Evolutionary conservation across 2,329 filamentous ascomycete genomes (phyloP).

Genomic region (Exophiala lecanii-corni): DNA sequence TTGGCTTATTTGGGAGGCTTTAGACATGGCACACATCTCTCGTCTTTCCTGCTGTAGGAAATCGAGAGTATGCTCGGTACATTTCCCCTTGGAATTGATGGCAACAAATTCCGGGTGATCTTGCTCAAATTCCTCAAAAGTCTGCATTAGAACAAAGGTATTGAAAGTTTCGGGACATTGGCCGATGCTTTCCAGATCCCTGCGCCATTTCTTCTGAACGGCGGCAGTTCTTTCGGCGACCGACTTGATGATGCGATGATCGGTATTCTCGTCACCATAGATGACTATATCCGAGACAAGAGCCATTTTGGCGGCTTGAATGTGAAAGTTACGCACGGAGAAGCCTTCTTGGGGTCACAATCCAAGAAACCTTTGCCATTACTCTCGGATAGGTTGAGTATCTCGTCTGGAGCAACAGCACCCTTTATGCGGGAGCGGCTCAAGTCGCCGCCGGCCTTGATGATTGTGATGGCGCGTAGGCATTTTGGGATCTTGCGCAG

Average conservation of each 20-base stretch:
- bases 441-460: constrained; percentile 84
- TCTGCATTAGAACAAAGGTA: constrained; percentile 70
- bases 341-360: constrained; percentile 86
- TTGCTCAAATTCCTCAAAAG: constrained; percentile 62
- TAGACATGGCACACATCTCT: constrained; percentile 93
- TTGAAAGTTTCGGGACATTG: constrained; percentile 65
- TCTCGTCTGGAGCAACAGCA: constrained; percentile 74
- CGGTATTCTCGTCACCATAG: constrained; percentile 69
- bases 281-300: constrained; percentile 87
- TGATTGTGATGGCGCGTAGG: constrained; percentile 73
- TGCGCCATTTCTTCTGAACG: constrained; percentile 72
- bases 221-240: constrained; percentile 60
- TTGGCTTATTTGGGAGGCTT: constrained; percentile 77
- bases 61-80: constrained; percentile 76
- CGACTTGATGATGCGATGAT: constrained; percentile 61
- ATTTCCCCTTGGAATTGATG: constrained; percentile 63
- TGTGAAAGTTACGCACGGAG: constrained; percentile 95
- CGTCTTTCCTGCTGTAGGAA: constrained; percentile 82
- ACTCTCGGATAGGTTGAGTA: constrained; percentile 56
- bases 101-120: constrained; percentile 67
- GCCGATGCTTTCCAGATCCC: constrained; percentile 55
- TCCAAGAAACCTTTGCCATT: constrained; percentile 65
- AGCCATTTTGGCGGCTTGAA: constrained; percentile 83
- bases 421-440: constrained; percentile 73
- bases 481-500: constrained; percentile 68